A percentile compares a stretch with the other conserved stretches of the same genome.
Conservation (phyloP, 2,329 filamentous ascomycete genomes). For the Arthroderma sp. region DNA sequence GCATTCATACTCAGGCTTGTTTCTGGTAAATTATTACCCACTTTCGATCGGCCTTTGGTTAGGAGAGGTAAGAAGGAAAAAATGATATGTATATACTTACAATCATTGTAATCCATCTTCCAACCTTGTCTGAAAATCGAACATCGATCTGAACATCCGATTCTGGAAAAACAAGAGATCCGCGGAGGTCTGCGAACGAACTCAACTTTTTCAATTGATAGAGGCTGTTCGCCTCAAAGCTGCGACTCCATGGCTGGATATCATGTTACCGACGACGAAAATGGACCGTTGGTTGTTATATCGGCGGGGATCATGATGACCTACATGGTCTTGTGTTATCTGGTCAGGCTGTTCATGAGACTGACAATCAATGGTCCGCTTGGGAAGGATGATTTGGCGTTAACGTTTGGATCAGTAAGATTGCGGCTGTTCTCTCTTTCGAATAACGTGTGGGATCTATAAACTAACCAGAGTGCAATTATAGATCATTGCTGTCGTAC, state of each 20-base stretch:
- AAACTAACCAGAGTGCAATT: background rate
- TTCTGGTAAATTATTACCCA: background rate
- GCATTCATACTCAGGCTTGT: background rate
- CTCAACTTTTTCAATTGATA: background rate
- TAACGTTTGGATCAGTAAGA: slow-evolving; percentile 12
- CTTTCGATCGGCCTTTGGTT: background rate
- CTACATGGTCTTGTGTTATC: slow-evolving; percentile 14
- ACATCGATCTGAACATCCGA: background rate
- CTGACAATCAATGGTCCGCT: slow-evolving; percentile 15
- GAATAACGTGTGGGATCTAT: background rate
- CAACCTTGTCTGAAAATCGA: background rate
- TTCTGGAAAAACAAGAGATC: background rate
- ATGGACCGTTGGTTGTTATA: slow-evolving; percentile 13
- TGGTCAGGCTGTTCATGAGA: slow-evolving; percentile 12
- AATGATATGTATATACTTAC: background rate
- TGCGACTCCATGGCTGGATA: slow-evolving; percentile 6
- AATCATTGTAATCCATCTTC: background rate
- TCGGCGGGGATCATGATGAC: slow-evolving; percentile 12
- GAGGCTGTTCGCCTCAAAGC: background rate
- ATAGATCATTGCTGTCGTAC: slow-evolving; percentile 13
- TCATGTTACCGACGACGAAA: slow-evolving; percentile 13
- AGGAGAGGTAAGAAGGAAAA: background rate
- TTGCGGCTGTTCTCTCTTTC: background rate
- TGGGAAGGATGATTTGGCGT: slow-evolving; percentile 12
- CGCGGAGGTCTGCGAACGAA: background rate